Base-by-base conservation (phyloP, 1,284 basidiomycete species). In the Cutaneotrichosporon arboriforme region DNA sequence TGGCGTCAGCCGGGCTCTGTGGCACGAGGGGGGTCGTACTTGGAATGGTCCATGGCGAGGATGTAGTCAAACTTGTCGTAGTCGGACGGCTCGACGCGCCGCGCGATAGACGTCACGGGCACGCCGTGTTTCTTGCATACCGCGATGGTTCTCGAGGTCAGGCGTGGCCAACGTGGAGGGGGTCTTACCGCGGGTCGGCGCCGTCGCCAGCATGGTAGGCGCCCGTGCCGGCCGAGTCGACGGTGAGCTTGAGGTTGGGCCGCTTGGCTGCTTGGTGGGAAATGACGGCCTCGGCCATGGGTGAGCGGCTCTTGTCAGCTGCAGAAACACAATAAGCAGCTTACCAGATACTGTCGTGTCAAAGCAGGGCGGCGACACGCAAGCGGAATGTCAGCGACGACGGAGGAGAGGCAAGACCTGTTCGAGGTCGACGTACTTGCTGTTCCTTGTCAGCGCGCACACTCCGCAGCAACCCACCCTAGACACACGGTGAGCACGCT, bases 41-140 rank as follows among this genome's bases (percentile, higher is more conserved):
- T 71, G 34, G 59, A 52, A 23, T 64, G 52, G 54, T 74, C 77
- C 77, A 78, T 78, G 3, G 77, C 78, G 26, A 79, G 66, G 48
- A 79, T 78, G 59, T 76, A 76, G 64, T 77, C 69, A 55, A 78
- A 78, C 9, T 59, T 55, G 45, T 49, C 37, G 46, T 70, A 79
- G 64, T 79, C 78, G 10, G 48, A 17, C 8, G 45, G 41, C 0
- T 51, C 51, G 20, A 78, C 70, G 15, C 66, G 67, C 36, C 78
- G 66, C 1, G 78, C 77, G 2, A 61, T 56, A 41, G 68, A 71
- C 20, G 68, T 59, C 50, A 76, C 73, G 2, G 76, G 72, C 18
- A 78, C 67, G 8, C 63, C 59, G 49, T 78, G 67, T 57, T 72
- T 70, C 23, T 64, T 48, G 52, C 75, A 76, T 0, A 76, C 74